phyloP scores from a whole-genome alignment of 2,329 filamentous ascomycete genomes.

The Zelopaecilomyces penicillatus region DNA sequence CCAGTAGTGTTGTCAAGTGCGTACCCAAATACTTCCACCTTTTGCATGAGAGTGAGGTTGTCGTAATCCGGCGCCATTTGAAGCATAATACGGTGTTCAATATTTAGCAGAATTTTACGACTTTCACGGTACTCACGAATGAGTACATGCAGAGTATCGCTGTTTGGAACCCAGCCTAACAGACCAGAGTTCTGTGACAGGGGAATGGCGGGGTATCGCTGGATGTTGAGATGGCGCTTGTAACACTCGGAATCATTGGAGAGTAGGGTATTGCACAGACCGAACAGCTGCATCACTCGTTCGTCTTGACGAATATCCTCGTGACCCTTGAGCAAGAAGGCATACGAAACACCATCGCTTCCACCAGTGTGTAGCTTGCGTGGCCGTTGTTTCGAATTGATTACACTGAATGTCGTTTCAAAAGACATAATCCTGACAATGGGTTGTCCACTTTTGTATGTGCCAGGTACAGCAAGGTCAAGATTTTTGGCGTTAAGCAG shows the following conservation, averaged over 20 bases:
- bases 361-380: constrained; percentile 81
- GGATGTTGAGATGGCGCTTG: constrained; percentile 94
- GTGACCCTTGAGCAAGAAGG: constrained; percentile 93
- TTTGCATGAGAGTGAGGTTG: constrained; percentile 98
- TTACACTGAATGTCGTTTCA: constrained; percentile 81
- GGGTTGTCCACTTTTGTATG: constrained; percentile 70
- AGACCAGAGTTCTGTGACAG: constrained; percentile 94
- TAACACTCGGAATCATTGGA: constrained; percentile 91
- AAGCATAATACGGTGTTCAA: constrained; percentile 98
- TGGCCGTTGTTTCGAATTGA: constrained; percentile 93
- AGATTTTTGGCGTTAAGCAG: constrained; percentile 78
- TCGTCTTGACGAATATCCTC: constrained; percentile 99
- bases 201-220: constrained; percentile 93
- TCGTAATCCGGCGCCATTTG: constrained; percentile 99
- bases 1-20: constrained; percentile 98
- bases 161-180: constrained; percentile 94
- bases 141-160: constrained; percentile 90
- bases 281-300: constrained; percentile 98
- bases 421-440: constrained; percentile 84
- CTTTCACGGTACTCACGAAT: constrained; percentile 97
- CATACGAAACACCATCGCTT: constrained; percentile 80
- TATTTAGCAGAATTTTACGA: constrained; percentile 94
- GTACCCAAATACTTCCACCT: constrained; percentile 98
- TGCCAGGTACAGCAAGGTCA: constrained; percentile 91
- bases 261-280: constrained; percentile 91